phyloP scores from a whole-genome alignment of 2,329 filamentous ascomycete species.

The Arthrobotrys entomopaga region DNA sequence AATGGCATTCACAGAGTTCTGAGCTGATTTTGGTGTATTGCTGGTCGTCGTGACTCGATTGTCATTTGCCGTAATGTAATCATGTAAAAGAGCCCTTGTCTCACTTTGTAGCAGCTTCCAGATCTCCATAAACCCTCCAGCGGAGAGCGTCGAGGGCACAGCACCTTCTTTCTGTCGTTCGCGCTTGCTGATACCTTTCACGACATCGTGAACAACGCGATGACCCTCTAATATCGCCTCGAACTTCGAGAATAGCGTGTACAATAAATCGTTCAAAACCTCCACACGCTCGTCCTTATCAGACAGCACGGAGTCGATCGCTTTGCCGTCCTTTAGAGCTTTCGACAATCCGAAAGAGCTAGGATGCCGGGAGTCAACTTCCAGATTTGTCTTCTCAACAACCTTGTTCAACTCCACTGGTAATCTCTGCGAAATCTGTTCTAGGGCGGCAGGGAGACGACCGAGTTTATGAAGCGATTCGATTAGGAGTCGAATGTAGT shows the following conservation, averaged over 20 bases:
- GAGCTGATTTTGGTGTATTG: slow-evolving; percentile 57
- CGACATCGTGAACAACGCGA: slow-evolving; percentile 89
- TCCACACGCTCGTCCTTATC: slow-evolving; percentile 81
- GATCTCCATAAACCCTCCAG: slow-evolving; percentile 88
- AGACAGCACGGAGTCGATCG: slow-evolving; percentile 71
- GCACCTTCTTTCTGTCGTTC: slow-evolving; percentile 70
- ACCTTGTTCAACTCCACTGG: slow-evolving; percentile 94
- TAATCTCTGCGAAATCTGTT: slow-evolving; percentile 89
- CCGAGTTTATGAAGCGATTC: slow-evolving; percentile 91
- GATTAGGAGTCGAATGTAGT: slow-evolving; percentile 86
- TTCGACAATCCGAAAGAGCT: slow-evolving; percentile 67
- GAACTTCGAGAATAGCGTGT: slow-evolving; percentile 94
- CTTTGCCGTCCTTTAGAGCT: slow-evolving; percentile 64
- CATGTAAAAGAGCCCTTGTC: slow-evolving; percentile 91
- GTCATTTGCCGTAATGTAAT: slow-evolving; percentile 90
- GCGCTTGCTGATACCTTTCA: slow-evolving; percentile 83
- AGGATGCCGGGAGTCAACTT: slow-evolving; percentile 93
- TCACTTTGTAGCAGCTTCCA: slow-evolving; percentile 99
- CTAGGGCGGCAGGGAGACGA: slow-evolving; percentile 83
- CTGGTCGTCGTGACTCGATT: slow-evolving; percentile 51
- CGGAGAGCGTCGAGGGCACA: slow-evolving; percentile 73
- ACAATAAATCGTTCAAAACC: slow-evolving; percentile 89
- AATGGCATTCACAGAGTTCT: slow-evolving; percentile 58
- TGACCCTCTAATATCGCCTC: slow-evolving; percentile 97
- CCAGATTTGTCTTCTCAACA: slow-evolving; percentile 92